phyloP scores from a whole-genome alignment of 2,329 filamentous ascomycete species.

The Cercospora sesami region DNA sequence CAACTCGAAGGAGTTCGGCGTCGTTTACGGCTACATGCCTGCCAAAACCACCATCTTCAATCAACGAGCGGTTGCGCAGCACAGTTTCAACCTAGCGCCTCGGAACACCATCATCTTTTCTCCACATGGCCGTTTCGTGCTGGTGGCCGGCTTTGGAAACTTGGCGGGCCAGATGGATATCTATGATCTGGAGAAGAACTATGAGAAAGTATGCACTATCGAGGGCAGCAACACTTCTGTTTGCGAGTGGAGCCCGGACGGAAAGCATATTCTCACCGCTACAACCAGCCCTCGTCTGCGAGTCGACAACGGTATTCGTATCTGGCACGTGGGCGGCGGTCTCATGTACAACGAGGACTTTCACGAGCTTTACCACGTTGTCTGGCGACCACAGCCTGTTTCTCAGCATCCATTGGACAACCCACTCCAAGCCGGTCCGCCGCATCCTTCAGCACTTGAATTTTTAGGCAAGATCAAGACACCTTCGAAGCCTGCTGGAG shows the following conservation, averaged over 20 bases:
- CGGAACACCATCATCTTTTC: conserved; percentile 96
- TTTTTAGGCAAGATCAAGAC: conserved; percentile 88
- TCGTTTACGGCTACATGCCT: conserved; percentile 98
- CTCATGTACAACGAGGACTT: conserved; percentile 97
- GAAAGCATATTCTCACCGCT: conserved; percentile 93
- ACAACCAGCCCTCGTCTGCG: conserved; percentile 92
- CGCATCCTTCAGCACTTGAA: conserved; percentile 78
- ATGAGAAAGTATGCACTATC: conserved; percentile 87
- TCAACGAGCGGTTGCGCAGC: conserved; percentile 74
- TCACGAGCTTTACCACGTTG: conserved; percentile 83
- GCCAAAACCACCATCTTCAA: conserved; percentile 99
- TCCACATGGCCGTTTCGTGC: conserved; percentile 84
- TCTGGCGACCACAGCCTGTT: conserved; percentile 76
- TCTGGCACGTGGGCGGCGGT: conserved; percentile 87
- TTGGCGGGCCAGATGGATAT: conserved; percentile 96
- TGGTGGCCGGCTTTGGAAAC: conserved; percentile 96
- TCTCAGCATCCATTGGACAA: conserved; percentile 64
- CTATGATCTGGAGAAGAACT: conserved; percentile 93
- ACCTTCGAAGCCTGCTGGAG: conserved; percentile 93
- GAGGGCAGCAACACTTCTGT: conserved; percentile 94
- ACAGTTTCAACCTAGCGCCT: conserved; percentile 82
- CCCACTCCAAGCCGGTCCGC: conserved; percentile 68
- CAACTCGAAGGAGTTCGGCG: conserved; percentile 95
- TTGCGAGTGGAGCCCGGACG: conserved; percentile 96
- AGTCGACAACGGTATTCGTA: conserved; percentile 92